Percentiles rank a stretch among this genome's conserved stretches.
Evolutionary conservation across 306 rosid species (phyloP).

Genomic region (Abrus precatorius): DNA sequence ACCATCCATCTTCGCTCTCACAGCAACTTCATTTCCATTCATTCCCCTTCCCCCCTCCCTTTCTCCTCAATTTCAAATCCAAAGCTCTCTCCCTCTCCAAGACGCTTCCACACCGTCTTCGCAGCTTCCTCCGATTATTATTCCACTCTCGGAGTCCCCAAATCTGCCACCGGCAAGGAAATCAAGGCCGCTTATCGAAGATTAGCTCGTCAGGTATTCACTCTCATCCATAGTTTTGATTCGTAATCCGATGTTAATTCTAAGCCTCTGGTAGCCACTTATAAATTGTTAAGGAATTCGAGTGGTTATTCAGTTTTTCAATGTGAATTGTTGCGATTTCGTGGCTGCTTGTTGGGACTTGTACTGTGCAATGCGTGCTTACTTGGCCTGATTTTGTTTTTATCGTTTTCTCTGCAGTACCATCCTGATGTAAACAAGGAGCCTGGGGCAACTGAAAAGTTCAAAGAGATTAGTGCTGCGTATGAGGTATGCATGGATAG

Average conservation of each 20-base stretch:
- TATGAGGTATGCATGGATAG: conserved; percentile 75
- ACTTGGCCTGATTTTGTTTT: conserved; percentile 44
- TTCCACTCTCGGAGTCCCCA: conserved; percentile 83
- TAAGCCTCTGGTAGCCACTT: neutral
- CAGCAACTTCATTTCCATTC: conserved; percentile 57
- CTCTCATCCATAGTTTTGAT: neutral
- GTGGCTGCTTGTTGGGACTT: conserved; percentile 14
- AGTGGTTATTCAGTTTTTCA: neutral
- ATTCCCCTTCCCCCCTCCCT: conserved; percentile 44
- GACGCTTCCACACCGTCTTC: conserved; percentile 61
- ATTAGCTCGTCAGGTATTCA: conserved; percentile 94
- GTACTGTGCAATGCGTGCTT: conserved; percentile 9
- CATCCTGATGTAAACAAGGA: conserved; percentile 99
- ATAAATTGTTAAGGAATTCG: neutral
- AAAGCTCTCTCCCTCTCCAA: conserved; percentile 47
- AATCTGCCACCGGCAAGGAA: conserved; percentile 83
- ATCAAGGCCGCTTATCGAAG: conserved; percentile 94
- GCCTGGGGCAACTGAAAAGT: conserved; percentile 94
- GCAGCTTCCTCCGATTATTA: conserved; percentile 89
- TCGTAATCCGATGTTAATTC: conserved; percentile 2
- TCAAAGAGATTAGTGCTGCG: conserved; percentile 95
- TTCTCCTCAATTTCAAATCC: conserved; percentile 34
- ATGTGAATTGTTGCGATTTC: neutral
- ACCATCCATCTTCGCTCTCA: conserved; percentile 62
- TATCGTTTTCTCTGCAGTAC: conserved; percentile 61